These are phyloP conservation scores for Lactarius hatsudake DNA, from an alignment of 768 basidiomycete genomes.

Conservation along the genomic window DNA sequence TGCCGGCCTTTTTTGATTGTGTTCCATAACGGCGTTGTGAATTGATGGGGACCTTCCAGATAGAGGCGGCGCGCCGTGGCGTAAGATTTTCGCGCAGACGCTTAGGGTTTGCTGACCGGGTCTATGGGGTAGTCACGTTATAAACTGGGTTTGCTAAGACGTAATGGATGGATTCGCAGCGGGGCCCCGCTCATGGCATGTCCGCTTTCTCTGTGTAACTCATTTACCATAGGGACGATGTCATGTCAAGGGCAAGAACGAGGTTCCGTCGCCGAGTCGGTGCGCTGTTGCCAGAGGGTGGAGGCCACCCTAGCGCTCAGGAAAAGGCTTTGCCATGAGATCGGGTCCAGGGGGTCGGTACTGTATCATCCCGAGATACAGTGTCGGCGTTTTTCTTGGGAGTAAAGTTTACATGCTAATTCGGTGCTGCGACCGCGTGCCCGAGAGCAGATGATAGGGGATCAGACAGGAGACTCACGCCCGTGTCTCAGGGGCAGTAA, in stretches of 20 bases:
- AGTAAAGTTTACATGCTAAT: background rate
- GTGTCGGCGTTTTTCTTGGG: no score
- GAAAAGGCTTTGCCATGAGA: background rate
- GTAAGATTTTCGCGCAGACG: conserved; percentile 20
- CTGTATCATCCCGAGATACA: background rate
- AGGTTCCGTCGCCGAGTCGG: background rate
- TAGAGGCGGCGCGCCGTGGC: conserved; percentile 12
- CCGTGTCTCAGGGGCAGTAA: background rate
- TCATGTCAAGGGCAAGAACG: background rate
- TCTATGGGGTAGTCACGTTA: background rate
- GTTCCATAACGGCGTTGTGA: background rate
- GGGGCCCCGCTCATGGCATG: background rate
- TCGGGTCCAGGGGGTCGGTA: background rate
- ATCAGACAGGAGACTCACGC: background rate
- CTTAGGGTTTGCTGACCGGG: background rate
- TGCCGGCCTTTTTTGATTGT: conserved; percentile 5
- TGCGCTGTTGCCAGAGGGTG: background rate
- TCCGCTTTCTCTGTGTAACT: background rate
- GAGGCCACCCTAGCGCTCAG: background rate
- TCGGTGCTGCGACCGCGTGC: background rate
- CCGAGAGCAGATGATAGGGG: background rate
- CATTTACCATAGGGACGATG: background rate
- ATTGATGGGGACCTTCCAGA: conserved; percentile 24
- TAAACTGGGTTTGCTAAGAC: background rate
- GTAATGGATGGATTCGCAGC: background rate